Percentiles rank a stretch among this genome's conserved stretches.
phyloP scores from a whole-genome alignment of 2,329 filamentous ascomycete genomes.

The Shiraia bambusicola region DNA sequence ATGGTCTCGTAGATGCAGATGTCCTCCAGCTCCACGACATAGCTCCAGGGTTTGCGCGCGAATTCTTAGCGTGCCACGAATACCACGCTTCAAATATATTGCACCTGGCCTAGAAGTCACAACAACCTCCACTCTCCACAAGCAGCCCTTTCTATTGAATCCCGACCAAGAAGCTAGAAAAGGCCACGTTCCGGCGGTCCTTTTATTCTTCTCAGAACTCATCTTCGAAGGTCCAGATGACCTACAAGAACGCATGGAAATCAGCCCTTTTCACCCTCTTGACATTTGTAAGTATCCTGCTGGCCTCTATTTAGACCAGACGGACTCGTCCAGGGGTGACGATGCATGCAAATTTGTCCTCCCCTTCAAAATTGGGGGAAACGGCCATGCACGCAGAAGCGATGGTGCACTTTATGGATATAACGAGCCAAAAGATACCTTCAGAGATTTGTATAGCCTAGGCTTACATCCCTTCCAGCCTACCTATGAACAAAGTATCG shows the following conservation, averaged over 20 bases:
- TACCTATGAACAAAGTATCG: neutral
- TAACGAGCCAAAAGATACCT: no score
- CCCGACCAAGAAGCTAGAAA: neutral
- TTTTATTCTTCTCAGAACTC: slow-evolving; percentile 3
- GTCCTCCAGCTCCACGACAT: slow-evolving; percentile 10
- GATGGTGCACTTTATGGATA: no score
- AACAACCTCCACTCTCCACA: slow-evolving; percentile 1
- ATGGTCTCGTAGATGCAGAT: slow-evolving; percentile 5
- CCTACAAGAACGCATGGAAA: neutral
- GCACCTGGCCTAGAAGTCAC: slow-evolving; percentile 15
- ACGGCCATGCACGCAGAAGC: slow-evolving; percentile 12
- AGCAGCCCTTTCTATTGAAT: slow-evolving; percentile 1
- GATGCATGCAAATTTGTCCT: slow-evolving; percentile 14
- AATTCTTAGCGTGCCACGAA: slow-evolving; percentile 3
- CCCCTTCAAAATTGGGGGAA: slow-evolving; percentile 14
- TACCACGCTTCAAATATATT: slow-evolving; percentile 16
- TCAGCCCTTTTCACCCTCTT: slow-evolving; percentile 1
- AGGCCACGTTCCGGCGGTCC: slow-evolving; percentile 2
- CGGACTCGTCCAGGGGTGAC: neutral
- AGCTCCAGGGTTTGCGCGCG: slow-evolving; percentile 7
- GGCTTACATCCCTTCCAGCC: slow-evolving; percentile 13
- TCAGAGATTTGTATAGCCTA: no score
- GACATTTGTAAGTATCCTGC: slow-evolving; percentile 6
- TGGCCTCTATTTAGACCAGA: slow-evolving; percentile 14
- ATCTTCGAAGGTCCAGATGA: slow-evolving; percentile 1